Base-by-base conservation (phyloP, 306 rosid species). In the Cajanus cajan region DNA sequence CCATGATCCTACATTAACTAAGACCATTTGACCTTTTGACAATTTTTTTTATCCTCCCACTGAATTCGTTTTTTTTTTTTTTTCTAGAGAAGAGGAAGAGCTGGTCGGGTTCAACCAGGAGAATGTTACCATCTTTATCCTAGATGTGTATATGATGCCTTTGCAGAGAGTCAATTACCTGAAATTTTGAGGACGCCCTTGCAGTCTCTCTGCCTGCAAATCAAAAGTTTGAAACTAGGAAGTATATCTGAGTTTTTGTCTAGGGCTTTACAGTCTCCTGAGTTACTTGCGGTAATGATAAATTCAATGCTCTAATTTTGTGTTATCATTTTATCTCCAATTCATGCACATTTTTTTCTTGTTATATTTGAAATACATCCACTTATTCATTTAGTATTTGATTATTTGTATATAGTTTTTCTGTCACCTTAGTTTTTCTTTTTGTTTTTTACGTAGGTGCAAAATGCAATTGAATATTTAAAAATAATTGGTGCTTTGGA, bases 31-130 rank as follows among this genome's bases (percentile, higher is more conserved):
- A 65, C 16, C 24, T 58, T 25, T 78, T 59, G 14, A 47, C 15
- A 14, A 75, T 66, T 68, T 18, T 58, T 79, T 58, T 2, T 73
- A n/a, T 71, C 68, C 19, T 13, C 63, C 66, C 78, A 61, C 33
- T 40, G 50, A 59, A 37, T 65, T 52, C 16, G 22, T 69, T 44
- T 68, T 59, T 57, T 76, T 86, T 75, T n/a, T n/a, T 75, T 74
- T 57, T 76, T 86, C 77, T 70, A 96, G 99, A 90, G 99, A 88
- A 89, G 96, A 87, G 99, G 99, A 90, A 93, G 98, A 86, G 98
- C 99, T 82, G 99, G 99, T 39, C 97, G 98, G 58, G 96, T 91
- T 85, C 98, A 90, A 82, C 97, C 96, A 9, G 98, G 97, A 77
- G 97, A 86, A 68, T 96, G 98, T 80, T 96, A 87, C 84, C 94